Evolutionary conservation across 129 eudicot species (phyloP).

Genomic region (Daucus carota): DH1_v3.0 NC_030388.2:11764001-11764500

Average conservation of each 20-base stretch:
- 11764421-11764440: conserved; percentile 16
- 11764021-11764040: too few relatives aligned
- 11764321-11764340: background rate
- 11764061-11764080: too few relatives aligned
- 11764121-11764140: too few relatives aligned
- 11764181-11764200: conserved; percentile 92
- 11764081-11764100: too few relatives aligned
- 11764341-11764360: background rate
- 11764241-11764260: conserved; percentile 4
- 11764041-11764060: too few relatives aligned
- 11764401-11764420: conserved; percentile 37
- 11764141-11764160: background rate
- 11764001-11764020: too few relatives aligned
- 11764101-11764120: too few relatives aligned
- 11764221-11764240: conserved; percentile 71
- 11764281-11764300: background rate
- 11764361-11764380: background rate
- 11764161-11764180: conserved; percentile 99
- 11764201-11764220: conserved; percentile 65
- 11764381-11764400: conserved; percentile 27
- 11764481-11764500: conserved; percentile 33
- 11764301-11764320: conserved; percentile 21
- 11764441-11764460: conserved; percentile 45
- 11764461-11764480: conserved; percentile 60
- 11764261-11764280: background rate